Evolutionary conservation across 768 basidiomycete species (phyloP).

Genomic region (Phaeotremella skinneri): DNA sequence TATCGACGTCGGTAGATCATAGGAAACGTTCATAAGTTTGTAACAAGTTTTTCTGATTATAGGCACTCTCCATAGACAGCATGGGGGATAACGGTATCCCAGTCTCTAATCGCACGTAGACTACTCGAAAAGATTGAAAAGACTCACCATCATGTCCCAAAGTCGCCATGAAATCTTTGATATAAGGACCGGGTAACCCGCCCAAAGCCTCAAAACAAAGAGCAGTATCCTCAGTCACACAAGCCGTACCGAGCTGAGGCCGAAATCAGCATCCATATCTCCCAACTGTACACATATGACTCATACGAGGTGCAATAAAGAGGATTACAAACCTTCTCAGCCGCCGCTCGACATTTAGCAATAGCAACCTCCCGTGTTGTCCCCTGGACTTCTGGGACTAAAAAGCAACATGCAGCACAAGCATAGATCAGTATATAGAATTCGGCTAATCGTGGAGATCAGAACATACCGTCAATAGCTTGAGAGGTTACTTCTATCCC

Average conservation of each 20-base stretch:
- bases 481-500: conserved; percentile 74
- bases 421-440: not conserved
- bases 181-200: conserved; percentile 93
- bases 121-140: conserved; percentile 4
- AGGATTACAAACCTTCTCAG: conserved; percentile 64
- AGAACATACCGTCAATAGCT: conserved; percentile 72
- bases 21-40: not conserved
- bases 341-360: conserved; percentile 81
- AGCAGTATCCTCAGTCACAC: conserved; percentile 74
- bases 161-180: conserved; percentile 82
- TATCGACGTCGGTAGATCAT: not conserved
- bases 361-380: conserved; percentile 83
- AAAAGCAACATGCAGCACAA: not conserved
- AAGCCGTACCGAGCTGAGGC: conserved; percentile 43
- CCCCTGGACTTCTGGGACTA: conserved; percentile 93
- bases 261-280: not conserved
- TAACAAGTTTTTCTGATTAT: no score
- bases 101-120: no score
- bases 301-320: not conserved
- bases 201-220: conserved; percentile 83
- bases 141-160: conserved; percentile 76
- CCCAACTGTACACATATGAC: not conserved
- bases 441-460: not conserved
- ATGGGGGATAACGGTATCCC: no score
- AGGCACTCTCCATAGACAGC: no score